These are phyloP conservation scores for Debaryomyces tyrocola DNA, from an alignment of 805 yeast genomes.

Conservation along the genomic window DNA sequence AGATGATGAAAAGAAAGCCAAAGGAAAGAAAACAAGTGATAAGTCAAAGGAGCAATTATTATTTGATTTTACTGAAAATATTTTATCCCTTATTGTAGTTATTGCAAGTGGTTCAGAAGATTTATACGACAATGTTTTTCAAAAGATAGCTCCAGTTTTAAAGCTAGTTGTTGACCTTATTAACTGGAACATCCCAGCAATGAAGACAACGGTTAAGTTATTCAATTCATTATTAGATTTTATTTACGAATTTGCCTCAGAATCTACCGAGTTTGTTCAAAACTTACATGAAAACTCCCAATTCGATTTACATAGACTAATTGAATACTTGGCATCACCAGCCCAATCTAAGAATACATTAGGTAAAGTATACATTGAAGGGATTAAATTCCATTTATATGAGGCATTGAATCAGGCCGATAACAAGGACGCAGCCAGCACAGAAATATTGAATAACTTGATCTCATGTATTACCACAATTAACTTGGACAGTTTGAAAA, in stretches of 20 bases:
- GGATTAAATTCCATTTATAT: slow-evolving; percentile 41
- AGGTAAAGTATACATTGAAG: slow-evolving; percentile 38
- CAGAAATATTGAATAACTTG: slow-evolving; percentile 20
- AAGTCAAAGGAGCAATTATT: slow-evolving; percentile 50
- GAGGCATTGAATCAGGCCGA: slow-evolving; percentile 28
- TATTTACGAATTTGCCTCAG: slow-evolving; percentile 59
- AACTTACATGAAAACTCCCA: slow-evolving; percentile 16
- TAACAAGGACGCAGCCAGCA: slow-evolving; percentile 18
- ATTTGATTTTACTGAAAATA: slow-evolving; percentile 70
- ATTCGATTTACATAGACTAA: slow-evolving; percentile 12
- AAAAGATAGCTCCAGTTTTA: slow-evolving; percentile 39
- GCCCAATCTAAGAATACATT: slow-evolving; percentile 18
- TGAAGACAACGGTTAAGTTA: slow-evolving; percentile 42
- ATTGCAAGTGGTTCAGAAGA: slow-evolving; percentile 64
- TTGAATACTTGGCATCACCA: slow-evolving; percentile 10
- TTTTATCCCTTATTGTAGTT: slow-evolving; percentile 66
- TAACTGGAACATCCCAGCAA: slow-evolving; percentile 30
- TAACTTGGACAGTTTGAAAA: slow-evolving; percentile 30
- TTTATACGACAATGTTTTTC: slow-evolving; percentile 46
- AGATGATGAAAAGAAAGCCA: slow-evolving; percentile 16
- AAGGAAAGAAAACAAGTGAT: slow-evolving; percentile 19
- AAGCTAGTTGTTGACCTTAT: slow-evolving; percentile 38
- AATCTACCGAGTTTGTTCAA: slow-evolving; percentile 53
- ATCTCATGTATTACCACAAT: slow-evolving; percentile 23
- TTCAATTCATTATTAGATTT: slow-evolving; percentile 57